Evolutionary conservation across 805 yeast genomes (phyloP).

Genomic region (Starmerella cellae): DNA sequence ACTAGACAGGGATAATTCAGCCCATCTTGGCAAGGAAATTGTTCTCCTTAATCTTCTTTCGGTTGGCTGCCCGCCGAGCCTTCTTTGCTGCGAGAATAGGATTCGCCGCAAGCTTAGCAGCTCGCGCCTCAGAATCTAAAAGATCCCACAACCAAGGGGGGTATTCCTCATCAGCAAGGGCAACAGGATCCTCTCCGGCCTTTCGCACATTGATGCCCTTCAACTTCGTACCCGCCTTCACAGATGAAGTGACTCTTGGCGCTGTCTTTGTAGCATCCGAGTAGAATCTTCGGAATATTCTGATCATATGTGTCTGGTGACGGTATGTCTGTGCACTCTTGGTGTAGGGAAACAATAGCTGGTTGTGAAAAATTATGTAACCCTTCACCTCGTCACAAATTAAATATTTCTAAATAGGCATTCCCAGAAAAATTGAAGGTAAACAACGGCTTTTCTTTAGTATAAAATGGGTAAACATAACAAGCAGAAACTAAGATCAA

Average conservation of each 20-base stretch:
- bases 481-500: constrained; percentile 4
- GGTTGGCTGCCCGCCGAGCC: constrained; percentile 53
- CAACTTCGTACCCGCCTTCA: constrained; percentile 37
- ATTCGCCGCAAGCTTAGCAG: constrained; percentile 41
- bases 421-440: too few species aligned
- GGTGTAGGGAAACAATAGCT: too few species aligned
- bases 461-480: constrained; percentile 12
- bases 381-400: not conserved
- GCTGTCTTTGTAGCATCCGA: constrained; percentile 14
- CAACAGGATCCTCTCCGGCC: constrained; percentile 76
- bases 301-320: constrained; percentile 5
- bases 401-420: not conserved
- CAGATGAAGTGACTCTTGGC: constrained; percentile 32
- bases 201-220: constrained; percentile 67
- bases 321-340: too few species aligned
- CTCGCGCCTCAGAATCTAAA: constrained; percentile 53
- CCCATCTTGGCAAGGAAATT: constrained; percentile 59
- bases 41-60: constrained; percentile 56
- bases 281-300: constrained; percentile 12
- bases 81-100: constrained; percentile 59
- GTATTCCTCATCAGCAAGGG: constrained; percentile 74
- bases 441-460: too few species aligned
- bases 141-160: constrained; percentile 92
- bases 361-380: constrained; percentile 8
- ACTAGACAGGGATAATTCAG: not conserved